Conservation (phyloP, 768 basidiomycete species). For the Rhodotorula taiwanensis region DNA sequence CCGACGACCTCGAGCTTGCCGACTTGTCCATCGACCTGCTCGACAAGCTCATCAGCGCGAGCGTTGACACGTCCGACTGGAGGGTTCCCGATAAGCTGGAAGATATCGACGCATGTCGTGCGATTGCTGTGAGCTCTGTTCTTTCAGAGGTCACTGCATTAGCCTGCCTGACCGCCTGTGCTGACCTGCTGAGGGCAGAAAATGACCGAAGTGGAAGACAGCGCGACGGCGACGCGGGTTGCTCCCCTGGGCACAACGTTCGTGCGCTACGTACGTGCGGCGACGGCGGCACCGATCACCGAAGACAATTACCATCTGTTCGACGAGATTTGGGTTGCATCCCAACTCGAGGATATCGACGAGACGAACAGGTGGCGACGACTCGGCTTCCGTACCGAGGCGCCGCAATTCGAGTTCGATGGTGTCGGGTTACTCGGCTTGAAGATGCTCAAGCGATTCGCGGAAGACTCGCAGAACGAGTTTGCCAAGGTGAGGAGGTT, state of each 20-base stretch:
- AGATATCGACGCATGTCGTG: conserved; percentile 49
- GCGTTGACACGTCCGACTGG: conserved; percentile 69
- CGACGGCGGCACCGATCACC: background rate
- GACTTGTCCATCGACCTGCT: conserved; percentile 75
- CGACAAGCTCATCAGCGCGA: conserved; percentile 73
- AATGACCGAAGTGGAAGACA: conserved; percentile 61
- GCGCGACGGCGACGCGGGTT: conserved; percentile 62
- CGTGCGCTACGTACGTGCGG: conserved; percentile 53
- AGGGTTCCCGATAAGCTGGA: conserved; percentile 71
- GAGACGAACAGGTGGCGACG: conserved; percentile 46
- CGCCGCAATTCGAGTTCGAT: conserved; percentile 66
- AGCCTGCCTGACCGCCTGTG: background rate
- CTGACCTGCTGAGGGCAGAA: conserved; percentile 40
- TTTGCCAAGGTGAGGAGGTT: conserved; percentile 60
- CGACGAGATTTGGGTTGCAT: conserved; percentile 60
- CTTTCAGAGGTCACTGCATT: too few species aligned
- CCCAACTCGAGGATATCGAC: conserved; percentile 47
- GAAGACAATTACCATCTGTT: conserved; percentile 3
- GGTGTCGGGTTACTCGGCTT: conserved; percentile 73
- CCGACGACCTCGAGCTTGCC: conserved; percentile 50
- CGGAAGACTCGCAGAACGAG: conserved; percentile 60
- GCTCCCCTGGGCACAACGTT: conserved; percentile 84
- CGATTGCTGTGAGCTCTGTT: conserved; percentile 10
- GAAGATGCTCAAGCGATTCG: conserved; percentile 70
- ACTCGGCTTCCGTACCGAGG: conserved; percentile 70